Percentiles rank a stretch among this genome's conserved stretches.
Evolutionary conservation across 352 stramenopile genomes (phyloP).

Genomic region (Phytophthora nicotianae): DNA sequence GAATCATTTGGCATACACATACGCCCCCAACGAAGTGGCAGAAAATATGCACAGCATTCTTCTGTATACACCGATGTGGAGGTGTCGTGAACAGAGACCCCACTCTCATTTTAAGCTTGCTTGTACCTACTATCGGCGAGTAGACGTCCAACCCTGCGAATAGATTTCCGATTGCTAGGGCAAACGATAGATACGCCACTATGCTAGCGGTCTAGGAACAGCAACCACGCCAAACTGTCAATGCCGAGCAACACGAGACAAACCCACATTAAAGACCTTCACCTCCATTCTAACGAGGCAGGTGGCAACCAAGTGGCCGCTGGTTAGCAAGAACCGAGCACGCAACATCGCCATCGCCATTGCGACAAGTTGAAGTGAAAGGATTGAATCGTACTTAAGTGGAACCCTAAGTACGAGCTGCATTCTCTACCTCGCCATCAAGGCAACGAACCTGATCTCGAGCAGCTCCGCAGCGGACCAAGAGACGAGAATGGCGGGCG

Average conservation of each 20-base stretch:
- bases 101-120: too few relatives aligned
- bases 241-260: neutral
- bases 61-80: slow-evolving; percentile 29
- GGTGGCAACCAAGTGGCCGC: slow-evolving; percentile 63
- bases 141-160: slow-evolving; percentile 60
- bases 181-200: slow-evolving; percentile 50
- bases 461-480: slow-evolving; percentile 1
- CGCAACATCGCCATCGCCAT: slow-evolving; percentile 34
- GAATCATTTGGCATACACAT: slow-evolving; percentile 57
- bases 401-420: slow-evolving; percentile 21
- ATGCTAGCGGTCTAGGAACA: slow-evolving; percentile 26
- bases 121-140: slow-evolving; percentile 37
- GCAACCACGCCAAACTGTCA: slow-evolving; percentile 1
- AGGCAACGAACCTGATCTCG: slow-evolving; percentile 8
- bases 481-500: slow-evolving; percentile 50
- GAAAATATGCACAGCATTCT: slow-evolving; percentile 54
- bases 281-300: slow-evolving; percentile 38
- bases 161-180: slow-evolving; percentile 39
- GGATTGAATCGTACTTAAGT: slow-evolving; percentile 17
- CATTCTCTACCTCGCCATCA: slow-evolving; percentile 5
- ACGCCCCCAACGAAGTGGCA: slow-evolving; percentile 71
- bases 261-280: neutral
- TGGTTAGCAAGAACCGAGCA: slow-evolving; percentile 61
- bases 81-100: neutral
- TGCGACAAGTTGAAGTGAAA: slow-evolving; percentile 21